Conservation (phyloP, 306 rosid species). For the Amphicarpaea edgeworthii region DNA sequence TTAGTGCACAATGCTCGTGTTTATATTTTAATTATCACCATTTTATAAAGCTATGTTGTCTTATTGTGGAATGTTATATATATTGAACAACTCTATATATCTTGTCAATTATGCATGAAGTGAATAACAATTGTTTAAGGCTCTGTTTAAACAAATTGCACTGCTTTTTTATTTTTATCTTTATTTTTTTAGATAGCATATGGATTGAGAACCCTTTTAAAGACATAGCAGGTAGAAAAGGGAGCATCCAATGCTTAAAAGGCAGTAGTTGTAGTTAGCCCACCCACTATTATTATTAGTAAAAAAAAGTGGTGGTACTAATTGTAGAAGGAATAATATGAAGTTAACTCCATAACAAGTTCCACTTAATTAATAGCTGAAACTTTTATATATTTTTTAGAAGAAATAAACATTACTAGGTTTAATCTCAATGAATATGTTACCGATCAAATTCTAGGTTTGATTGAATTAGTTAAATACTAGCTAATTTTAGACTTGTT, state of each 20-base stretch:
- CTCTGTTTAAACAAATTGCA: no score
- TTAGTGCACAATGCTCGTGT: conserved; percentile 28
- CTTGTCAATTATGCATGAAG: neutral
- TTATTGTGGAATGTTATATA: conserved; percentile 18
- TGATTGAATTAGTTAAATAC: neutral
- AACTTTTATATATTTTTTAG: neutral
- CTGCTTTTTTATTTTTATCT: conserved; percentile 50
- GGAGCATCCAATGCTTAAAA: conserved; percentile 62
- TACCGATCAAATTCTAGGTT: neutral
- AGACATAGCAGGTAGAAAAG: conserved; percentile 38
- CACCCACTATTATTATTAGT: conserved; percentile 27
- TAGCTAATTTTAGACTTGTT: neutral
- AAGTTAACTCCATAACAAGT: conserved; percentile 34
- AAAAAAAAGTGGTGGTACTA: neutral
- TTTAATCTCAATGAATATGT: neutral
- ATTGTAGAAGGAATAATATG: conserved; percentile 6
- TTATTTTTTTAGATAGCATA: conserved; percentile 36
- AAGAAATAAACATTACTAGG: neutral
- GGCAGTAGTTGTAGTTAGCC: conserved; percentile 35
- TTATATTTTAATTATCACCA: conserved; percentile 17
- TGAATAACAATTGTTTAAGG: neutral
- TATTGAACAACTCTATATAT: neutral
- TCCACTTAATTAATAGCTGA: neutral
- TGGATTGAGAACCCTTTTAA: conserved; percentile 23
- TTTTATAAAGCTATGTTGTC: conserved; percentile 48